phyloP scores from a whole-genome alignment of 345 rosid species.

The Aurinia saxatilis region DNA sequence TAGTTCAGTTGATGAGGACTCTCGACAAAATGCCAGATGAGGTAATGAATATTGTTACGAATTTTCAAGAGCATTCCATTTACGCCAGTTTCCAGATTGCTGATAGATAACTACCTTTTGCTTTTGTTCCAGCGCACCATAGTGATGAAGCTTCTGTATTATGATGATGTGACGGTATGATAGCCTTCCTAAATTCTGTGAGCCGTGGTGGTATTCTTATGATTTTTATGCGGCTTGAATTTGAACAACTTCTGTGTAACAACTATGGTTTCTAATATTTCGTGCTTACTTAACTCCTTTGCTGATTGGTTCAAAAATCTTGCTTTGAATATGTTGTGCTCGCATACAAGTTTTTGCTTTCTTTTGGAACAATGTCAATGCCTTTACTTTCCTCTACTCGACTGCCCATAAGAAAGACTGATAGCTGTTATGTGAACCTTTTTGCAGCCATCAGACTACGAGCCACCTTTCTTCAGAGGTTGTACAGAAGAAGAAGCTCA shows the following conservation, averaged over 20 bases:
- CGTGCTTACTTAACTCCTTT: neutral
- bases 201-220: neutral
- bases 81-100: neutral
- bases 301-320: neutral
- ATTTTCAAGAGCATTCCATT: neutral
- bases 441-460: slow-evolving; percentile 80
- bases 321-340: neutral
- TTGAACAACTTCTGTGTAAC: neutral
- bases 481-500: slow-evolving; percentile 81
- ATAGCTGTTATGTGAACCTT: neutral
- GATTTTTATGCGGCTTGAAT: neutral
- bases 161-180: slow-evolving; percentile 93
- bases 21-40: slow-evolving; percentile 92
- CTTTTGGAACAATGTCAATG: neutral
- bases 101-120: slow-evolving; percentile 7
- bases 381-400: neutral
- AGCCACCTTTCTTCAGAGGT: slow-evolving; percentile 92
- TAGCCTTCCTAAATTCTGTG: neutral
- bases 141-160: slow-evolving; percentile 91
- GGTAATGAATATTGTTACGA: slow-evolving; percentile 35
- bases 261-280: neutral
- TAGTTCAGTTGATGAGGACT: slow-evolving; percentile 95
- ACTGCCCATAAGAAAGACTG: slow-evolving; percentile 1
- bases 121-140: slow-evolving; percentile 75
- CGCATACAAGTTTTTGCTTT: neutral